Conservation (phyloP, 1,284 basidiomycete genomes). For the Apiotrichum gamsii region DNA sequence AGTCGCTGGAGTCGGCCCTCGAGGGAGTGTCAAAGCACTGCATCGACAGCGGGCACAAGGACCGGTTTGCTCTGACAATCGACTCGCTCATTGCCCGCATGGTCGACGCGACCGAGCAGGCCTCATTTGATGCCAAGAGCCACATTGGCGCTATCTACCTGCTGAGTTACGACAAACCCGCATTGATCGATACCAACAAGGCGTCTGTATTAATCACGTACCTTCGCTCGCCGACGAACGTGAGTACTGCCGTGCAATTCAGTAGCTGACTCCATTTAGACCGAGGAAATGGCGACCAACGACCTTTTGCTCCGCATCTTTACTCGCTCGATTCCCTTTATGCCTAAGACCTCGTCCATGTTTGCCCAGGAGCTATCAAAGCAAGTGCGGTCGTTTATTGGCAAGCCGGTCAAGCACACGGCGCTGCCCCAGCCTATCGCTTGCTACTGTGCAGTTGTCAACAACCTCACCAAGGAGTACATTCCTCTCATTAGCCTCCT, state of each 20-base stretch:
- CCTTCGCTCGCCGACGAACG: conserved; percentile 28
- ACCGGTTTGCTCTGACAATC: conserved; percentile 53
- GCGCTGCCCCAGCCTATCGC: conserved; percentile 53
- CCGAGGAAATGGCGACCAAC: conserved; percentile 71
- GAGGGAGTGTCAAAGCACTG: conserved; percentile 51
- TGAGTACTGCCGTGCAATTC: conserved; percentile 15
- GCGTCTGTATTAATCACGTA: conserved; percentile 30
- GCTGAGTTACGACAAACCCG: conserved; percentile 27
- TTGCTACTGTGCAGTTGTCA: conserved; percentile 80
- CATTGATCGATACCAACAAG: conserved; percentile 35
- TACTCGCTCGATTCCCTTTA: conserved; percentile 69
- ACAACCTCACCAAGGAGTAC: conserved; percentile 80
- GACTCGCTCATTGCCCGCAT: conserved; percentile 78
- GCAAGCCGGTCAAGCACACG: conserved; percentile 78
- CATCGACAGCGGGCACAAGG: conserved; percentile 11
- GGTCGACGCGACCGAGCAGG: conserved; percentile 59
- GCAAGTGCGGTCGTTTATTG: conserved; percentile 76
- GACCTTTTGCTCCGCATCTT: conserved; percentile 86
- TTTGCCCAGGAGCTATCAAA: conserved; percentile 79
- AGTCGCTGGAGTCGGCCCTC: conserved; percentile 75
- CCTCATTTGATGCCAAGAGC: conserved; percentile 31
- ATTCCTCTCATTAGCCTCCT: conserved; percentile 66
- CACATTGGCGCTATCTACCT: conserved; percentile 40
- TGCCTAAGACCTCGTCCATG: conserved; percentile 78
- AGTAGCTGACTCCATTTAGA: conserved; percentile 47